Percentiles rank a stretch among this genome's conserved stretches.
Evolutionary conservation across 2,329 filamentous ascomycete genomes (phyloP).

Genomic region (Sarocladium oryzae): DNA sequence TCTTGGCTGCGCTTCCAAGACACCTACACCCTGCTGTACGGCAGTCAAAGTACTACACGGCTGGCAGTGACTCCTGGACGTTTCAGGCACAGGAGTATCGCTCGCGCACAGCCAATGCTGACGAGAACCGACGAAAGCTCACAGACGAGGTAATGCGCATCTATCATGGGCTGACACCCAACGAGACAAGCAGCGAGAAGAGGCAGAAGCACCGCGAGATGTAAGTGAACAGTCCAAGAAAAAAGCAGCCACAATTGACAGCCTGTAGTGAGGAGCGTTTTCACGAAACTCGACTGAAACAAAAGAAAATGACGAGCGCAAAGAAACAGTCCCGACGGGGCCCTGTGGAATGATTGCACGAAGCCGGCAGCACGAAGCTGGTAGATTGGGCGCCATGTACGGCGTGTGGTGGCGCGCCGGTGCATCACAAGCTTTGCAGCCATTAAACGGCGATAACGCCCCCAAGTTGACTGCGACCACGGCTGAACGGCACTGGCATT

Average conservation of each 20-base stretch:
- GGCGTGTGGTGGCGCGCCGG: not conserved
- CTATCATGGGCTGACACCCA: conserved; percentile 40
- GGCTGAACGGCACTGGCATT: not conserved
- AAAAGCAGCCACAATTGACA: not conserved
- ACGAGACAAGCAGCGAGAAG: conserved; percentile 38
- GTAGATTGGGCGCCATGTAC: too few species aligned
- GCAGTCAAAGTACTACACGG: conserved; percentile 48
- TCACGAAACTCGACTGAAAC: conserved; percentile 35
- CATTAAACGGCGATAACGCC: not conserved
- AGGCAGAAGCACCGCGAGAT: conserved; percentile 41
- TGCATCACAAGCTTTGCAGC: not conserved
- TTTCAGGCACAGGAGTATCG: conserved; percentile 50
- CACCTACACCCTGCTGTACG: conserved; percentile 40
- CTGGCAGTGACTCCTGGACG: conserved; percentile 43
- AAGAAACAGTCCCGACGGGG: conserved; percentile 44
- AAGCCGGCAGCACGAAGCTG: too few species aligned
- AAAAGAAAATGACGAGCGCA: conserved; percentile 41
- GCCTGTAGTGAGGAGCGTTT: conserved; percentile 37
- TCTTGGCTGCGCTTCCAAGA: conserved; percentile 39
- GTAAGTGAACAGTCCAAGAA: conserved; percentile 26
- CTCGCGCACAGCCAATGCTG: conserved; percentile 43
- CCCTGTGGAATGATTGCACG: conserved; percentile 18
- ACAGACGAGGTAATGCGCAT: conserved; percentile 41
- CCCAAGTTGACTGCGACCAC: not conserved
- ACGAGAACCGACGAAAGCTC: conserved; percentile 46